Evolutionary conservation across 2,329 filamentous ascomycete genomes (phyloP).

Genomic region (Ampelomyces quisqualis): DNA sequence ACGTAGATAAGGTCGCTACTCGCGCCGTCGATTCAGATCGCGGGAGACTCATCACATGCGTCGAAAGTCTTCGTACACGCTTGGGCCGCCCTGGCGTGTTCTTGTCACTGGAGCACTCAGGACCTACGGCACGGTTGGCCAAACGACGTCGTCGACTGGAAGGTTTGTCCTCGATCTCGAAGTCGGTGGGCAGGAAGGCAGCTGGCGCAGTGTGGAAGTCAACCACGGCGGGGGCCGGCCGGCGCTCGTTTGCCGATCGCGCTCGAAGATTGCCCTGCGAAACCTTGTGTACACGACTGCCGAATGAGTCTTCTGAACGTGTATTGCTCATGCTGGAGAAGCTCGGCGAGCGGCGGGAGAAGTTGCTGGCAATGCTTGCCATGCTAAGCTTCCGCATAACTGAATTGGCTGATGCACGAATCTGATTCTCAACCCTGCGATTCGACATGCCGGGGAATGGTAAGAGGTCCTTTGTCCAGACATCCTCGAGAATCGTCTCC

Average conservation of each 20-base stretch:
- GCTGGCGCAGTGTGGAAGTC: constrained; percentile 52
- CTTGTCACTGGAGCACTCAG: constrained; percentile 28
- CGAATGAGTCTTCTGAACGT: constrained; percentile 39
- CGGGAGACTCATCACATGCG: constrained; percentile 34
- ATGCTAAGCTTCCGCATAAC: constrained; percentile 87
- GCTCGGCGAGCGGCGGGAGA: constrained; percentile 69
- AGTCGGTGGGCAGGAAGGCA: constrained; percentile 52
- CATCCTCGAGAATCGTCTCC: constrained; percentile 70
- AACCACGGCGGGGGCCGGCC: constrained; percentile 38
- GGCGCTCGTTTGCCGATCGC: constrained; percentile 28
- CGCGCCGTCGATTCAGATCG: constrained; percentile 26
- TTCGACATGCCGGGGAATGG: constrained; percentile 80
- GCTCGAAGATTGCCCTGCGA: constrained; percentile 30
- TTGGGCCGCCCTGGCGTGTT: constrained; percentile 25
- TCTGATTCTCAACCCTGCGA: constrained; percentile 67
- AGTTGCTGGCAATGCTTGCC: constrained; percentile 74
- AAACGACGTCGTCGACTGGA: constrained; percentile 31
- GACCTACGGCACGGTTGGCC: constrained; percentile 26
- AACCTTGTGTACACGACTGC: constrained; percentile 29
- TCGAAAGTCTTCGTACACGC: constrained; percentile 33
- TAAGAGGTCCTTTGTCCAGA: constrained; percentile 79
- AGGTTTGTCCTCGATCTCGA: constrained; percentile 44
- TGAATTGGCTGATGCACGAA: constrained; percentile 76
- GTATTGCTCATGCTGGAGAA: constrained; percentile 47
- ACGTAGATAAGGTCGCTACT: constrained; percentile 17